phyloP scores from a whole-genome alignment of 1,139 yeast species.

The Geotrichum klebahnii region DNA sequence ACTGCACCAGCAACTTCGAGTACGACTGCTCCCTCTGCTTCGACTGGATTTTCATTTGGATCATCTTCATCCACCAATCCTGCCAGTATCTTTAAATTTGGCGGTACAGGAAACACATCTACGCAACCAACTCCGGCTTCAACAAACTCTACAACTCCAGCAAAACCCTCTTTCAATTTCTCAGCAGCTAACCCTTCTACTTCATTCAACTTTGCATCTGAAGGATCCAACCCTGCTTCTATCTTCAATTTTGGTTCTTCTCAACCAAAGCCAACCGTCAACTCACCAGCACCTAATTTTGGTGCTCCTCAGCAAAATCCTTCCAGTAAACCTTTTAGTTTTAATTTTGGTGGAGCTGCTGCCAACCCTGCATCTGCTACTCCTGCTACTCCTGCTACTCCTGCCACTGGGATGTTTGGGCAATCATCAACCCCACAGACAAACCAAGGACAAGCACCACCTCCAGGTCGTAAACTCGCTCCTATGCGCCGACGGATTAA shows the following conservation, averaged over 20 bases:
- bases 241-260: conserved; percentile 15
- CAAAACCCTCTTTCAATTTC: conserved; percentile 6
- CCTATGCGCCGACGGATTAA: conserved; percentile 17
- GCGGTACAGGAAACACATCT: neutral
- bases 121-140: neutral
- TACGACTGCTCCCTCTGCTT: neutral
- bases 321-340: neutral
- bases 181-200: neutral
- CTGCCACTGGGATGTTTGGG: conserved; percentile 7
- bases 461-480: conserved; percentile 17
- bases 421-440: neutral
- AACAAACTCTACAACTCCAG: conserved; percentile 1
- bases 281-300: neutral
- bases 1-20: neutral
- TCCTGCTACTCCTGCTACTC: neutral
- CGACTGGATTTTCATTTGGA: conserved; percentile 16
- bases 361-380: neutral
- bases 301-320: neutral
- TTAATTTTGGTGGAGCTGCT: conserved; percentile 7
- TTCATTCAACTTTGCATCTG: conserved; percentile 13
- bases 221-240: conserved; percentile 9
- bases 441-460: conserved; percentile 8
- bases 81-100: conserved; percentile 12
- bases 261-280: neutral
- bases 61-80: conserved; percentile 3